Conservation (phyloP, 2,329 filamentous ascomycete species). For the Thielaviopsis musarum region DNA sequence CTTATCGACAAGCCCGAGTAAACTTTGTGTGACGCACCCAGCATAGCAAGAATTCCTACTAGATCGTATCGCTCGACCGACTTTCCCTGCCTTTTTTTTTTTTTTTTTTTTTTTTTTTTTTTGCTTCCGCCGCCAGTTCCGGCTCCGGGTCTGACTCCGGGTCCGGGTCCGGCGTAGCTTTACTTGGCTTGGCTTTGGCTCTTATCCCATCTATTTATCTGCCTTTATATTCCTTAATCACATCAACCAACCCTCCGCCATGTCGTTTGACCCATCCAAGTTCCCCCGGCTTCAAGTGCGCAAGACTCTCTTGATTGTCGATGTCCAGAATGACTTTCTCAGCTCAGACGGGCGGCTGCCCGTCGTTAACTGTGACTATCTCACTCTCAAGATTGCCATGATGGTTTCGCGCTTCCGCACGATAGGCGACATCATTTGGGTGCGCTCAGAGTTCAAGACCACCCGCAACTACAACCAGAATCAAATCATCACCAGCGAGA, state of each 20-base stretch:
- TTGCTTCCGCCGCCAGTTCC: not conserved
- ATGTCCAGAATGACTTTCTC: constrained; percentile 84
- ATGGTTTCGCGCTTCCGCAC: constrained; percentile 59
- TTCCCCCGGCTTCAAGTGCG: constrained; percentile 41
- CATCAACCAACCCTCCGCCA: not conserved
- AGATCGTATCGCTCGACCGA: not conserved
- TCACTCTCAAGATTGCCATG: constrained; percentile 47
- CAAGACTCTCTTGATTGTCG: constrained; percentile 63
- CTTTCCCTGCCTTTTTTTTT: not conserved
- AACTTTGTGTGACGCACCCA: not conserved
- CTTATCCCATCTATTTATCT: too few species aligned
- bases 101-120: not conserved
- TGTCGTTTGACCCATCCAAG: constrained; percentile 32
- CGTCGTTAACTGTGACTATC: constrained; percentile 44
- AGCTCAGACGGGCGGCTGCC: constrained; percentile 49
- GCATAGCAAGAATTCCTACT: not conserved
- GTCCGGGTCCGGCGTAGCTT: not conserved
- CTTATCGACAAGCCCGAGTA: not conserved
- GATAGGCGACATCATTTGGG: constrained; percentile 63
- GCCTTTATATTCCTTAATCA: too few species aligned
- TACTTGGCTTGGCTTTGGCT: too few species aligned
- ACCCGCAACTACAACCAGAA: constrained; percentile 23
- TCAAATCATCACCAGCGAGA: not conserved
- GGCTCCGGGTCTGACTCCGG: not conserved
- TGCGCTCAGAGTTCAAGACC: constrained; percentile 57